phyloP scores from a whole-genome alignment of 257 asterid genomes.

The Thymus quinquecostatus region DNA sequence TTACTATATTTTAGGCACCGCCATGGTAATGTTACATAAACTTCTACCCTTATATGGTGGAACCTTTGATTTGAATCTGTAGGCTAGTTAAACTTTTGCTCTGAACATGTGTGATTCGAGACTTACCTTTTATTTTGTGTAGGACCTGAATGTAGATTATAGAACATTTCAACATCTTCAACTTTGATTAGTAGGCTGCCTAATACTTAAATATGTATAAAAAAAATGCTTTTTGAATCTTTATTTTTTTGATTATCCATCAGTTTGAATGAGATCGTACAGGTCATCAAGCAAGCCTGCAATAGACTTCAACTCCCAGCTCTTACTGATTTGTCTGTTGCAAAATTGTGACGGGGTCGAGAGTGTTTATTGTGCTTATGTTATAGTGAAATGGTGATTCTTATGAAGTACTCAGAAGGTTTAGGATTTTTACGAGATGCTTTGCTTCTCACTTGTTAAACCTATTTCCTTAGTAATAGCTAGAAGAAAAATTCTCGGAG shows the following conservation, averaged over 20 bases:
- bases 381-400: neutral
- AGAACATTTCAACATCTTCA: slow-evolving; percentile 17
- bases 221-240: slow-evolving; percentile 10
- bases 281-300: neutral
- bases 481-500: neutral
- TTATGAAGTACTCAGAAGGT: slow-evolving; percentile 11
- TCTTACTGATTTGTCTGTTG: neutral
- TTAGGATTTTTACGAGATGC: slow-evolving; percentile 1
- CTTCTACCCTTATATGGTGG: neutral
- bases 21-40: neutral
- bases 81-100: neutral
- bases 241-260: slow-evolving; percentile 5
- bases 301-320: slow-evolving; percentile 8
- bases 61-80: slow-evolving; percentile 8
- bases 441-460: neutral
- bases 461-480: neutral
- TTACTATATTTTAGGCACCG: slow-evolving; percentile 1
- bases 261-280: neutral
- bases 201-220: slow-evolving; percentile 1
- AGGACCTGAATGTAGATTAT: slow-evolving; percentile 1
- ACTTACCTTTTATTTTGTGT: neutral
- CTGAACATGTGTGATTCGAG: neutral
- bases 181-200: neutral
- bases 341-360: neutral
- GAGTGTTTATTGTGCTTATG: neutral